These are phyloP conservation scores for Hypomyces perniciosus DNA, from an alignment of 2,329 filamentous ascomycete species.

Conservation along the genomic window DNA sequence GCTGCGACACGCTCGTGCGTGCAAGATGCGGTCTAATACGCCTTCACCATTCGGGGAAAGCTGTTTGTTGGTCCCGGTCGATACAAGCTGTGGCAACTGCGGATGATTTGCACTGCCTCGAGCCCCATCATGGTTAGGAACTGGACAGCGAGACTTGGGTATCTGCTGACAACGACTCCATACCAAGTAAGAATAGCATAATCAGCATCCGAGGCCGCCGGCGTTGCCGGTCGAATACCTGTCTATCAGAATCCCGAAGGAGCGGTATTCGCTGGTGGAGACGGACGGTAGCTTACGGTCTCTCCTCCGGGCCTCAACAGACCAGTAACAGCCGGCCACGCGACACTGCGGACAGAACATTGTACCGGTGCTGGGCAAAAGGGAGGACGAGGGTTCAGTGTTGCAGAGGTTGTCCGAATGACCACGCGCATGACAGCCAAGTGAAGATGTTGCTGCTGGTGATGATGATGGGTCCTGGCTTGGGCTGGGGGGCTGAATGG, in stretches of 20 bases:
- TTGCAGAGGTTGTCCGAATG: neutral
- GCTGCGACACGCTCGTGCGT: neutral
- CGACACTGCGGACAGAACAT: neutral
- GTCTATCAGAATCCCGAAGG: constrained; percentile 7
- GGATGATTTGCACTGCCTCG: neutral
- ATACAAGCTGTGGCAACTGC: neutral
- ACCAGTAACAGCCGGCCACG: constrained; percentile 9
- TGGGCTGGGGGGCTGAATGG: neutral
- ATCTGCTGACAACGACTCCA: too few species aligned
- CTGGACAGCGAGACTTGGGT: too few species aligned
- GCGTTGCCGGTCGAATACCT: neutral
- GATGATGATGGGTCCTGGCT: neutral
- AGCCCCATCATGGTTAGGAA: too few species aligned
- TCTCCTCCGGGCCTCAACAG: neutral
- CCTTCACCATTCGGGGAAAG: neutral
- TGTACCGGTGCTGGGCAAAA: constrained; percentile 5
- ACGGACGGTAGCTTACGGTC: constrained; percentile 9
- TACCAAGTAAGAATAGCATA: neutral
- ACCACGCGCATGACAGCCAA: neutral
- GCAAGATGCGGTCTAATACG: neutral
- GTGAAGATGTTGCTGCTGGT: neutral
- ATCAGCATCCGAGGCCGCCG: neutral
- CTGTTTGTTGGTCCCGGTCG: neutral
- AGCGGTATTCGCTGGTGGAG: constrained; percentile 10
- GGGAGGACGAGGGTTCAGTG: neutral